Base-by-base conservation (phyloP, 441 rosid genomes). In the Manihot esculenta region DNA sequence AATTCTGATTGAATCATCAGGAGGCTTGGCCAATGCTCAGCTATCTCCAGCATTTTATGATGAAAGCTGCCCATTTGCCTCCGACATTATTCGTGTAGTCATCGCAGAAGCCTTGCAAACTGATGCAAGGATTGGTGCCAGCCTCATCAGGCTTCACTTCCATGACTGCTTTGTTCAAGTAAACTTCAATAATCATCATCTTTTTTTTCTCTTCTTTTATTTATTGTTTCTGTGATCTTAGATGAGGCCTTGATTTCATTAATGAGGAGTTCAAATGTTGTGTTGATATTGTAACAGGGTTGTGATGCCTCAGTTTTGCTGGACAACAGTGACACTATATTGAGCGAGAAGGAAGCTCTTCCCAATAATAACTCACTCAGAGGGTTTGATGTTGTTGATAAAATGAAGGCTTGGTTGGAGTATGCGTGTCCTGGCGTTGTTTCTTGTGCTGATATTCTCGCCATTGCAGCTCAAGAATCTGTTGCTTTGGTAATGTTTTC, bases 361-460 rank as follows among this genome's bases (percentile, higher is more conserved):
- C 74, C 80, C 8, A 86, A 86, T 23, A 78, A 57, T 14, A 81
- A 79, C 41, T 86, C 94, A 0, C 63, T 74, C 35, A 82, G 82
- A 72, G 96, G 96, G 0, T 89, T 74, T 63, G 89, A 86, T 1
- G 90, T 86, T 33, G 82, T 92, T 42, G 97, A 89, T 0, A 79
- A 75, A 26, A 93, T 93, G 72, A 92, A 89, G 72, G 72, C 84
- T 0, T 77, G 73, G 24, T 78, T 88, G 27, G 94, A 89, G 78
- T 78, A 77, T 17, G 76, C 75, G 0, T 89, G 96, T 54, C 91
- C 88, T 2, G 91, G 86, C 6, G 72, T 85, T 33, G 97, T 89
- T 42, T 92, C 96, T 0, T 92, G 96, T 63, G 90, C 96, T 33
- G 94, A 92, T 79, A 88, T 92, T 20, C 82, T 88, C 26, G 76